phyloP scores from a whole-genome alignment of 495 filamentous ascomycete genomes.

The Cenococcum geophilum region DNA sequence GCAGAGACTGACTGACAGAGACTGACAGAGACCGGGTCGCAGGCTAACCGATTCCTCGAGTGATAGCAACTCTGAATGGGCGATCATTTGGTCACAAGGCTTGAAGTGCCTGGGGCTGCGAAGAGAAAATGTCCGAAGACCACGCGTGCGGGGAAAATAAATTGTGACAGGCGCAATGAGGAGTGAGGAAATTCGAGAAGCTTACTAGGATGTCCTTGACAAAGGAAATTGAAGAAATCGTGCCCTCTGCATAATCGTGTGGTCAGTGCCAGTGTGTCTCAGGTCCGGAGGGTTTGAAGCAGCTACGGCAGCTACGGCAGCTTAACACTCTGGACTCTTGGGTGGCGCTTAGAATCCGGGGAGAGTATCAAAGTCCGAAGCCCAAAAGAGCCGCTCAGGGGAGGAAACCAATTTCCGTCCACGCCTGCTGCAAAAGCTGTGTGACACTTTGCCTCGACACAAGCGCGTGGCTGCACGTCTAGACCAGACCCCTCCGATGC shows the following conservation, averaged over 20 bases:
- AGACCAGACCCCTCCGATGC: constrained; percentile 1
- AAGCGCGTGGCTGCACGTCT: neutral
- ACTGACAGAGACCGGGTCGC: too few species aligned
- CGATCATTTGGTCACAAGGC: constrained; percentile 1
- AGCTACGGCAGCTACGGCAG: too few species aligned
- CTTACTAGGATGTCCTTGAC: constrained; percentile 66
- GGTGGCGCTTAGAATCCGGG: neutral
- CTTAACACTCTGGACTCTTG: neutral
- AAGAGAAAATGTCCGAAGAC: neutral
- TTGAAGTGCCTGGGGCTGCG: neutral
- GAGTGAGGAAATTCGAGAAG: neutral
- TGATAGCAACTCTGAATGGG: neutral
- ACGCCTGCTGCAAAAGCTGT: neutral
- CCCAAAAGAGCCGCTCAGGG: neutral
- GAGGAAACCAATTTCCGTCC: neutral
- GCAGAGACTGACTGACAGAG: too few species aligned
- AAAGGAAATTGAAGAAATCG: constrained; percentile 64
- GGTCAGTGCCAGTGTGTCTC: constrained; percentile 17
- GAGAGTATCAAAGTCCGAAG: neutral
- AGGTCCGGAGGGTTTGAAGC: neutral
- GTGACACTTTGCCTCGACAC: neutral
- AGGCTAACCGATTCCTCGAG: neutral
- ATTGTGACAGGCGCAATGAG: neutral
- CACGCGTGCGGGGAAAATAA: constrained; percentile 20
- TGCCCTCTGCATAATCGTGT: constrained; percentile 50